These are phyloP conservation scores for Rhodotorula sp. DNA, from an alignment of 1,284 basidiomycete species.

Conservation along the genomic window DNA sequence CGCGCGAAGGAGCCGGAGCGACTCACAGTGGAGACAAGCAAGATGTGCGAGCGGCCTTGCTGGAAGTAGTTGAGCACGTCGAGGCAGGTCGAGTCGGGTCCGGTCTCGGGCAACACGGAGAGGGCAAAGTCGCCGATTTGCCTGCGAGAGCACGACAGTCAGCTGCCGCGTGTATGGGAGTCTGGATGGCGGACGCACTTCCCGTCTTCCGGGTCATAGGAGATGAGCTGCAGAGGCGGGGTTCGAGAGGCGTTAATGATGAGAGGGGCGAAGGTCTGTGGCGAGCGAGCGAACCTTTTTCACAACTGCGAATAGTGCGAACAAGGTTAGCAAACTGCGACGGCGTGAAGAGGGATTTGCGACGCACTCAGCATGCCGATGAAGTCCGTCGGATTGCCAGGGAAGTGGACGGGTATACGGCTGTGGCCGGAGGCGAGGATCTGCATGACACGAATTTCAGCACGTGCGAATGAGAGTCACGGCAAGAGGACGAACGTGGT, in stretches of 20 bases:
- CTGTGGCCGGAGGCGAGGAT: conserved; percentile 69
- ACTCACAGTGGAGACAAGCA: conserved; percentile 75
- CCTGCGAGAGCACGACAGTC: neutral
- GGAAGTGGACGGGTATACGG: conserved; percentile 84
- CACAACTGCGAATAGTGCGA: conserved; percentile 48
- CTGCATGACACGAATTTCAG: conserved; percentile 56
- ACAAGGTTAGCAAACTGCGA: neutral
- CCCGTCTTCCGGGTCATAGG: conserved; percentile 80
- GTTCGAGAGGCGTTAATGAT: too few relatives aligned
- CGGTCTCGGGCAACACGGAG: conserved; percentile 82
- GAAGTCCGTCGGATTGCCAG: conserved; percentile 71
- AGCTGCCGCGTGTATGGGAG: too few relatives aligned
- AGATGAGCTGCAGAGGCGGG: conserved; percentile 59
- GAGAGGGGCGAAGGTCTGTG: neutral
- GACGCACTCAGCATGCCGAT: conserved; percentile 70
- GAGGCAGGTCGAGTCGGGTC: conserved; percentile 78
- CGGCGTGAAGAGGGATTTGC: fast-evolving
- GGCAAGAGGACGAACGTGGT: conserved; percentile 49
- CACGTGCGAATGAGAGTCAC: conserved; percentile 54
- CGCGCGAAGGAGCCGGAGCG: conserved; percentile 51
- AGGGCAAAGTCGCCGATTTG: conserved; percentile 49
- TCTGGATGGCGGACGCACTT: conserved; percentile 70
- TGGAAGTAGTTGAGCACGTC: conserved; percentile 62
- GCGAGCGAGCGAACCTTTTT: conserved; percentile 54
- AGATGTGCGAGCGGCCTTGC: conserved; percentile 88